Base-by-base conservation (phyloP, 2,329 filamentous ascomycete genomes). In the Ceratocystis colombiana region DNA sequence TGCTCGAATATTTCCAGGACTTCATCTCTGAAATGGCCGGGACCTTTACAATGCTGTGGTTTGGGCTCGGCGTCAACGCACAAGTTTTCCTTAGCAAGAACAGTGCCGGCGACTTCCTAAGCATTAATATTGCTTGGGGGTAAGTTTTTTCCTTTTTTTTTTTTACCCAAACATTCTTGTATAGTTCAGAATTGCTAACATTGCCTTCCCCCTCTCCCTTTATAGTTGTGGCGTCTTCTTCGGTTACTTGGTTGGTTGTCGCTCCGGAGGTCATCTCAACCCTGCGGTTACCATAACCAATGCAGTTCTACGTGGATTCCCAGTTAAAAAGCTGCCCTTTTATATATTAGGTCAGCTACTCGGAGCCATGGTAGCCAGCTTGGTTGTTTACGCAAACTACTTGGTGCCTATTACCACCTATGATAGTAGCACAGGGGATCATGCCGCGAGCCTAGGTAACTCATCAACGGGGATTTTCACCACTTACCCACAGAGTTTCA, bases 241-340 rank as follows among this genome's bases (percentile, higher is more conserved):
- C 2, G 85, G 86, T 3, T 81, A 88, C 48, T 89, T 89, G 70
- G 80, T 83, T n/a, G 79, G 78, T 5, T 81, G 81, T 64, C 85
- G 87, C 70, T 86, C 82, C 2, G 87, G 87, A 6, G 85, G 82
- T 0, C 87, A 88, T 71, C 77, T 90, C 70, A 87, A 87, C 72
- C 85, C 87, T 0, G 87, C 85, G n/a, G 82, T 90, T 15, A 89
- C 87, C 1, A 79, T 90, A 37, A 80, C 82, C 68, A 88, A 85
- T 74, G 89, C 87, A 71, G 74, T 90, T 61, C 87, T 82, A 73
- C 84, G 87, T 66, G 81, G 83, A 64, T 80, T 88, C 28, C 85
- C 88, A 5, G 88, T 86, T 84, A 79, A 82, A 61, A 84, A 87
- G 48, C 84, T 89, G 69, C 87, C 87, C 1, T 74, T 86, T 20